These are phyloP conservation scores for Kwoniella sp. DNA, from an alignment of 768 basidiomycete species.

Conservation along the genomic window DNA sequence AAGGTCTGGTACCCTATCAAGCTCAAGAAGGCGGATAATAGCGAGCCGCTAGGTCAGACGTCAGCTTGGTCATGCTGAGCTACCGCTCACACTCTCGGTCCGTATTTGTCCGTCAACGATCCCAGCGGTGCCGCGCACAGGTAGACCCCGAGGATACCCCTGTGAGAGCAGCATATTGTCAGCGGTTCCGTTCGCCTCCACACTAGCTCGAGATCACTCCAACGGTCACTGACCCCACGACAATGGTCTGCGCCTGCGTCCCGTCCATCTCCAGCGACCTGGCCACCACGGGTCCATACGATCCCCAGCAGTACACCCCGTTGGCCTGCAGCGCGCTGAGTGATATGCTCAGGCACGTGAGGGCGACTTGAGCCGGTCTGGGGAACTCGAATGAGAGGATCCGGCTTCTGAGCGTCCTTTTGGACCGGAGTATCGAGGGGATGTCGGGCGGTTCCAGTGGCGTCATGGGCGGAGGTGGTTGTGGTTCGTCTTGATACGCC, in stretches of 20 bases:
- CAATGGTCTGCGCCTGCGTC: conserved; percentile 44
- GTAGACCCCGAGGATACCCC: conserved; percentile 48
- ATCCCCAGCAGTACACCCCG: conserved; percentile 50
- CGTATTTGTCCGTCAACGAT: conserved; percentile 42
- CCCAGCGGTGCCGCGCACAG: conserved; percentile 48
- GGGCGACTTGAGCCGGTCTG: conserved; percentile 8
- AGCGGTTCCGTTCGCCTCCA: conserved; percentile 1
- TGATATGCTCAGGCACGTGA: conserved; percentile 41
- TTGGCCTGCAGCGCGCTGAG: conserved; percentile 45
- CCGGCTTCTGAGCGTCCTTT: conserved; percentile 7
- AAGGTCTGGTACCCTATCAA: conserved; percentile 45
- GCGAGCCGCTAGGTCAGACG: conserved; percentile 23
- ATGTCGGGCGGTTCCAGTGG: conserved; percentile 21
- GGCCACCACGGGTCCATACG: conserved; percentile 47
- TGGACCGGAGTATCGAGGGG: conserved; percentile 11
- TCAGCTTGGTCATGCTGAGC: conserved; percentile 4
- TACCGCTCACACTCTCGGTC: conserved; percentile 44
- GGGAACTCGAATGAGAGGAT: conserved; percentile 4
- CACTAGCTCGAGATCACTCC: background rate
- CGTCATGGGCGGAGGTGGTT: conserved; percentile 11
- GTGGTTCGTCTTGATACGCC: conserved; percentile 4
- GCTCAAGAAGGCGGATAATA: conserved; percentile 38
- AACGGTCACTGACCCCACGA: conserved; percentile 32
- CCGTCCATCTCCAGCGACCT: conserved; percentile 35
- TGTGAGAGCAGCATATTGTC: background rate